A percentile compares a stretch with the other conserved stretches of the same genome.
These are phyloP conservation scores for Ascochyta fabae DNA, from an alignment of 2,329 filamentous ascomycete genomes.

Conservation along the genomic window DNA sequence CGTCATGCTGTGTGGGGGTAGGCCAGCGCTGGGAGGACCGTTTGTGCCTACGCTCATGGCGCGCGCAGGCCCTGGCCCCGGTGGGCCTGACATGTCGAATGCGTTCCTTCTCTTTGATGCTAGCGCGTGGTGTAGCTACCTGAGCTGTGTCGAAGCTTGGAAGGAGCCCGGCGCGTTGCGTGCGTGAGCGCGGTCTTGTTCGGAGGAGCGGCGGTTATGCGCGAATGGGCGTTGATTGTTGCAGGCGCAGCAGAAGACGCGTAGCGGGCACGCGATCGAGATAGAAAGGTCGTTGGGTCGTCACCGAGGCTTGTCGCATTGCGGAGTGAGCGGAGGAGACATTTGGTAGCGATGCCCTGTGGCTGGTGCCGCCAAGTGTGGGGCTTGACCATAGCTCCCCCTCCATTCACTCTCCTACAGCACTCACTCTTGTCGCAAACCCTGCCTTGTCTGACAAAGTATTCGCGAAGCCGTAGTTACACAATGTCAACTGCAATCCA, in stretches of 20 bases:
- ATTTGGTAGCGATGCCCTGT: conserved; percentile 23
- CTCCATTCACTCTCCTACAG: neutral
- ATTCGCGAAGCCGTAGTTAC: neutral
- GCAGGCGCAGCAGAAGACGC: conserved; percentile 6
- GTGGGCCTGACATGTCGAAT: conserved; percentile 45
- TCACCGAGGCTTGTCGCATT: conserved; percentile 17
- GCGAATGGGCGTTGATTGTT: neutral
- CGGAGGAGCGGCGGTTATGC: neutral
- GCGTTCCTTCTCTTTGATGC: conserved; percentile 29
- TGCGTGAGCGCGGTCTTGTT: conserved; percentile 9
- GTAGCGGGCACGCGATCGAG: conserved; percentile 13
- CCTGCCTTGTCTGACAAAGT: neutral
- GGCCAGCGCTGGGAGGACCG: conserved; percentile 50
- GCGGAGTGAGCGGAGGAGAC: conserved; percentile 36
- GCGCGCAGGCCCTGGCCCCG: conserved; percentile 44
- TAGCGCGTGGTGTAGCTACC: conserved; percentile 10
- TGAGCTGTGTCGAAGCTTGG: conserved; percentile 30
- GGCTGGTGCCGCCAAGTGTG: conserved; percentile 26
- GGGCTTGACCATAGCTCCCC: conserved; percentile 3
- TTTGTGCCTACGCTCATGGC: conserved; percentile 52
- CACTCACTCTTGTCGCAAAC: neutral
- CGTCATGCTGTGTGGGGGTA: conserved; percentile 52
- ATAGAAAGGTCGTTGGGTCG: conserved; percentile 6
- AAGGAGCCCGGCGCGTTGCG: conserved; percentile 25
- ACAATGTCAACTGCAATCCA: conserved; percentile 25